Percentiles rank a stretch among this genome's conserved stretches.
phyloP scores from a whole-genome alignment of 805 yeast species.

The Vanderwaltozyma yarrowii region DNA sequence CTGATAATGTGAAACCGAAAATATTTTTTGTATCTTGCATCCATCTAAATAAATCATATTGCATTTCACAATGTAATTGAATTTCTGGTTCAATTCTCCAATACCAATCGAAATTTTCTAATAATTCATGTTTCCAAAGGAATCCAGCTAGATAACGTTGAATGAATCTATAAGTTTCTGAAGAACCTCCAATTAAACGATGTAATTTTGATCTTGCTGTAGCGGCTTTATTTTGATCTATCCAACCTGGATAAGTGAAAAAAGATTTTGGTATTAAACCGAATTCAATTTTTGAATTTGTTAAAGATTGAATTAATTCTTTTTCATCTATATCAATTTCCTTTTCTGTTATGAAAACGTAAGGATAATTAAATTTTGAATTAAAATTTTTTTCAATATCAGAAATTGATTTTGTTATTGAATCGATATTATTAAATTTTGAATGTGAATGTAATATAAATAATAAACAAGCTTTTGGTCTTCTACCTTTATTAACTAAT shows the following conservation, averaged over 20 bases:
- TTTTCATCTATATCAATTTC: slow-evolving; percentile 47
- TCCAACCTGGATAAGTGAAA: slow-evolving; percentile 80
- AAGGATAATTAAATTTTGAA: slow-evolving; percentile 62
- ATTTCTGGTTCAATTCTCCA: slow-evolving; percentile 91
- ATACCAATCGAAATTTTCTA: slow-evolving; percentile 69
- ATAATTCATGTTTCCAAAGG: slow-evolving; percentile 60
- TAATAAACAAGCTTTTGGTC: slow-evolving; percentile 29
- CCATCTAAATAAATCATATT: slow-evolving; percentile 68
- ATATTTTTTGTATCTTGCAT: slow-evolving; percentile 66
- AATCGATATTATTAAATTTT: slow-evolving; percentile 49
- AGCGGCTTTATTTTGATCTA: slow-evolving; percentile 66
- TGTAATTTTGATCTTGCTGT: slow-evolving; percentile 41
- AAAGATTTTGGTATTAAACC: slow-evolving; percentile 67
- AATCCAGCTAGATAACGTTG: slow-evolving; percentile 82
- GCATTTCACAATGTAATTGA: slow-evolving; percentile 63
- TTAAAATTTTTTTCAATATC: slow-evolving; percentile 75
- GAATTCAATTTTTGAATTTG: slow-evolving; percentile 37
- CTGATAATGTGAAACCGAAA: slow-evolving; percentile 68
- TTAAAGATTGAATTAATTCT: neutral
- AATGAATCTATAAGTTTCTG: slow-evolving; percentile 78
- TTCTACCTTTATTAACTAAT: slow-evolving; percentile 8
- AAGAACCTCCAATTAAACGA: slow-evolving; percentile 61
- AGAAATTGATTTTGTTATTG: slow-evolving; percentile 48
- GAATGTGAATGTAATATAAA: slow-evolving; percentile 37
- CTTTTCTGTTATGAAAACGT: slow-evolving; percentile 86